Evolutionary conservation across 1,284 basidiomycete genomes (phyloP), one percentile per base, ranked within the genome.

Genomic region (Apiotrichum gracile): DNA sequence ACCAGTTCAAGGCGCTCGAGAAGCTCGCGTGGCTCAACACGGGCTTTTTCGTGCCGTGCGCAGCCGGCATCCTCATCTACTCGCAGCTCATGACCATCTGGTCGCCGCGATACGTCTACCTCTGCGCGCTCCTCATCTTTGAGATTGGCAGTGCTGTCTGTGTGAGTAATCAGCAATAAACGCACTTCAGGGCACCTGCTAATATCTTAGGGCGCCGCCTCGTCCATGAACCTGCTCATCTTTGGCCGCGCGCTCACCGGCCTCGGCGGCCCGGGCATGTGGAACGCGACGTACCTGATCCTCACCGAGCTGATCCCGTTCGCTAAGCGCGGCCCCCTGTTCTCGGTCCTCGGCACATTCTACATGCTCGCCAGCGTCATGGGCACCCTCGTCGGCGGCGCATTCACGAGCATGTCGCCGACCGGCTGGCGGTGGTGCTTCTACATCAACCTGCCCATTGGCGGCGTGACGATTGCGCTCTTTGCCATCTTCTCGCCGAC

Each of bases 341-440:
- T 64, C 41, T 56, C 57, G 6, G 35, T 66, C 13, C 57, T 60
- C 35, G 64, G 64, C 4, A 35, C 61, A 4, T 55, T 52, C 46
- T 66, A 60, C 46, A 61, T 64, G 26, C 14, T 61, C 8, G 57
- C 62, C 4, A 63, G 58, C 1, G 64, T 66, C 16, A 58, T 60
- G 53, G 64, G 64, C 24, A 61, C 62, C 10, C 49, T 66, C 0
- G 51, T 66, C 21, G 64, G 61, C 35, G 63, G 62, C 8, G 64
- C 61, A 16, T 57, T 66, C 48, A 64, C 64, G 6, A 62, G 62
- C 46, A 57, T 58, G 38, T 46, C 47, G 2, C 24, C 7, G 17
- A 49, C 22, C 61, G 62, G 17, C 60, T 63, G 37, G 64, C 48
- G 64, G 43, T 66, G 63, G 64, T 66, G 64, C 47, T 66, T 66